A percentile compares a stretch with the other conserved stretches of the same genome.
phyloP scores from a whole-genome alignment of 352 stramenopile species.

The Globisporangium ultimum region DNA sequence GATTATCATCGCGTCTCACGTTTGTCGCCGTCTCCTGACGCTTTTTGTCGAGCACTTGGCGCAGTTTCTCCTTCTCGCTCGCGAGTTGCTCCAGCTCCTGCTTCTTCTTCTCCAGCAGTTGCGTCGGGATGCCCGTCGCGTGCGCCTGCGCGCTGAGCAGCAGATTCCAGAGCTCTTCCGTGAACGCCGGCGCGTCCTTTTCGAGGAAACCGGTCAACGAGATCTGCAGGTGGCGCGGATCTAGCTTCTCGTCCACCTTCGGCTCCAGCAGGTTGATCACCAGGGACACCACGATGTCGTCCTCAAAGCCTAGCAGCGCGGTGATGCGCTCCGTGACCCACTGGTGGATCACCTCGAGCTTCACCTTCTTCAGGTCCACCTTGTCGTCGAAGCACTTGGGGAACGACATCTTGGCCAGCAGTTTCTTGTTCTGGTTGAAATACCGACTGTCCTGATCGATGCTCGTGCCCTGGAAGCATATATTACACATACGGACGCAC shows the following conservation, averaged over 20 bases:
- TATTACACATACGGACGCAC: background rate
- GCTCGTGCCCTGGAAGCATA: constrained; percentile 40
- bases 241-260: constrained; percentile 62
- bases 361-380: constrained; percentile 87
- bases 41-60: constrained; percentile 57
- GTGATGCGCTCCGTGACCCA: constrained; percentile 88
- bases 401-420: constrained; percentile 84
- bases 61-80: constrained; percentile 54
- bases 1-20: constrained; percentile 4
- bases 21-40: constrained; percentile 17
- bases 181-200: constrained; percentile 82
- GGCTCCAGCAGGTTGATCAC: constrained; percentile 84
- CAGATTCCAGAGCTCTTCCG: constrained; percentile 88
- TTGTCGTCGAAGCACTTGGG: constrained; percentile 70
- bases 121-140: constrained; percentile 80
- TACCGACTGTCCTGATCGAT: constrained; percentile 84
- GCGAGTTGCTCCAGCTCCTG: constrained; percentile 71
- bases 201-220: constrained; percentile 90
- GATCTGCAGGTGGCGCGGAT: constrained; percentile 87
- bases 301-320: constrained; percentile 86
- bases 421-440: constrained; percentile 87
- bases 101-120: constrained; percentile 90
- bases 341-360: constrained; percentile 87
- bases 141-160: constrained; percentile 88
- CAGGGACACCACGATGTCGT: constrained; percentile 89